These are phyloP conservation scores for Aleurites moluccanus DNA, from an alignment of 441 rosid genomes.

Conservation along the genomic window DNA sequence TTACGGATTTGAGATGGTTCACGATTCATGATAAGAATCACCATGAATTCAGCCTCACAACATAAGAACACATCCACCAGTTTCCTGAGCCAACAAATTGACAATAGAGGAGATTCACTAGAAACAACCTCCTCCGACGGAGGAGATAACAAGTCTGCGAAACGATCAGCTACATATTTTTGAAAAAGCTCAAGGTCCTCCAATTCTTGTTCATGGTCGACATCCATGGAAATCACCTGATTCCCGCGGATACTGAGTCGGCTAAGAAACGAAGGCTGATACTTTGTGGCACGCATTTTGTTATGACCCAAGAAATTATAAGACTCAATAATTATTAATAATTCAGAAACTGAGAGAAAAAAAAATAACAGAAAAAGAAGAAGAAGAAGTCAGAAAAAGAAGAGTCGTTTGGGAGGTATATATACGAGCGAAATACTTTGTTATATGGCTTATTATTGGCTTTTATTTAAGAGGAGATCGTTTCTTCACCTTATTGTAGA, in stretches of 20 bases:
- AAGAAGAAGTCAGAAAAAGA: neutral
- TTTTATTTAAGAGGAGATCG: conserved; percentile 24
- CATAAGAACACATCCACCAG: conserved; percentile 85
- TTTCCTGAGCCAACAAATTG: conserved; percentile 79
- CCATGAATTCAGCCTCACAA: conserved; percentile 92
- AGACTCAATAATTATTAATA: too few relatives aligned
- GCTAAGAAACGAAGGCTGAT: conserved; percentile 77
- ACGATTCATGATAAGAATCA: conserved; percentile 60
- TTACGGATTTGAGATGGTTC: conserved; percentile 65
- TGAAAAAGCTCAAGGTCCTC: conserved; percentile 87
- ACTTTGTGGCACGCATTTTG: conserved; percentile 73
- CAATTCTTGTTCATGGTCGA: conserved; percentile 75
- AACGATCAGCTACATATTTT: conserved; percentile 70
- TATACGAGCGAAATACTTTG: conserved; percentile 24
- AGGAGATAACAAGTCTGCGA: conserved; percentile 47
- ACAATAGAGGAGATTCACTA: conserved; percentile 40
- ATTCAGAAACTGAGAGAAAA: neutral
- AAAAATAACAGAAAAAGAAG: neutral
- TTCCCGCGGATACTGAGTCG: conserved; percentile 81
- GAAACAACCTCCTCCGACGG: conserved; percentile 20
- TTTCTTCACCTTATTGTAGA: conserved; percentile 19
- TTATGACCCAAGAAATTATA: too few relatives aligned
- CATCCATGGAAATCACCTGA: conserved; percentile 82
- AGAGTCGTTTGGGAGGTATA: neutral
- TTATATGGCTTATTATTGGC: neutral